These are phyloP conservation scores for Aureobasidium sp. DNA, from an alignment of 2,329 filamentous ascomycete genomes.

Conservation along the genomic window DNA sequence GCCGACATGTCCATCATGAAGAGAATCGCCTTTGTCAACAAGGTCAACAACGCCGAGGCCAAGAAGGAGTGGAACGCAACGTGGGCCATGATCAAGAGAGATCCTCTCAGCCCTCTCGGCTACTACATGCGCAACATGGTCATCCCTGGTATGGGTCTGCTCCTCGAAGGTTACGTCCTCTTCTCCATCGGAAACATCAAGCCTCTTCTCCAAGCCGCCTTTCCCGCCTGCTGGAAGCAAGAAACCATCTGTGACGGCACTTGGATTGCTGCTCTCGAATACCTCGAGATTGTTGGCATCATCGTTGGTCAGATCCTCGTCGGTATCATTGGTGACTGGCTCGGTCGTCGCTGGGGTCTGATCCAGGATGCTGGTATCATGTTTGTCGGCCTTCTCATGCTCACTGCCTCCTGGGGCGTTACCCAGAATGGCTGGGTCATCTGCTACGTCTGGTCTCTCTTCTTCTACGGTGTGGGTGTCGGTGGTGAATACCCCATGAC, in stretches of 20 bases:
- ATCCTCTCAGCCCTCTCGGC: slow-evolving; percentile 72
- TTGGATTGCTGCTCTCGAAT: slow-evolving; percentile 78
- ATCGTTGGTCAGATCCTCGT: slow-evolving; percentile 88
- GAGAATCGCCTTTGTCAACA: slow-evolving; percentile 65
- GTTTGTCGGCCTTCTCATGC: slow-evolving; percentile 85
- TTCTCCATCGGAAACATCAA: slow-evolving; percentile 94
- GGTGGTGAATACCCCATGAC: slow-evolving; percentile 96
- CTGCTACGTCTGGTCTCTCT: slow-evolving; percentile 89
- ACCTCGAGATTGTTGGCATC: slow-evolving; percentile 89
- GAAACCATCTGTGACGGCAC: slow-evolving; percentile 58
- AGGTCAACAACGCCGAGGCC: slow-evolving; percentile 63
- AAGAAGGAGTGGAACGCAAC: slow-evolving; percentile 57
- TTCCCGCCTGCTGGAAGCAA: slow-evolving; percentile 66
- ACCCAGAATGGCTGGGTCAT: slow-evolving; percentile 89
- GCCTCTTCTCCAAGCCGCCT: slow-evolving; percentile 68
- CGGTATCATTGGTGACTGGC: slow-evolving; percentile 68
- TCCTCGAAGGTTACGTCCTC: slow-evolving; percentile 88
- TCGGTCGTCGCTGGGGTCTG: slow-evolving; percentile 87
- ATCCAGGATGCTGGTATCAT: slow-evolving; percentile 94
- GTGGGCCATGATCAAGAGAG: slow-evolving; percentile 73
- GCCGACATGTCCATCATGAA: slow-evolving; percentile 68
- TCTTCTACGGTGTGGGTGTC: slow-evolving; percentile 70
- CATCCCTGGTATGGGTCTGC: slow-evolving; percentile 82
- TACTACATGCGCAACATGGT: slow-evolving; percentile 90
- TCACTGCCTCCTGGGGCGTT: slow-evolving; percentile 82